A percentile compares a stretch with the other conserved stretches of the same genome.
Conservation (phyloP, 352 stramenopile species). For the Phytopythium delawarense region DNA sequence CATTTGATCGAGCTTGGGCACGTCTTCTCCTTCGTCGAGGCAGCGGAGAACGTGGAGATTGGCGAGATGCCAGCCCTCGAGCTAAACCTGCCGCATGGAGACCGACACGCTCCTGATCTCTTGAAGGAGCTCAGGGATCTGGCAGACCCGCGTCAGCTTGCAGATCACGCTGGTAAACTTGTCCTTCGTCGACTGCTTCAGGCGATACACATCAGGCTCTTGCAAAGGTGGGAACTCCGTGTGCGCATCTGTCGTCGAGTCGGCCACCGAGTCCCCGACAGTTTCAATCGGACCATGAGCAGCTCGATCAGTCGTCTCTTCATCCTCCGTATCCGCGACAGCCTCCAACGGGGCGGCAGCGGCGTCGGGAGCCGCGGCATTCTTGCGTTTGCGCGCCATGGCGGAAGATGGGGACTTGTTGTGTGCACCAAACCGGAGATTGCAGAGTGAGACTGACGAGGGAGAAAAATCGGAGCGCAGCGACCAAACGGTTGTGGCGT, state of each 20-base stretch:
- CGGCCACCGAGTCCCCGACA: no score
- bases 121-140: conserved; percentile 1
- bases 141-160: conserved; percentile 1
- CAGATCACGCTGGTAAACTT: conserved; percentile 9
- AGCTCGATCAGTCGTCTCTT: neutral
- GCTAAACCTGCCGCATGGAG: conserved; percentile 15
- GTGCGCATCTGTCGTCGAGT: no score
- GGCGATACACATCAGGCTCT: neutral
- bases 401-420: neutral
- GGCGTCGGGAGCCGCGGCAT: neutral
- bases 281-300: no score
- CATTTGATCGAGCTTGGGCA: conserved; percentile 6
- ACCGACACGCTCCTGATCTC: conserved; percentile 6
- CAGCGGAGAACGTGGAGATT: conserved; percentile 16
- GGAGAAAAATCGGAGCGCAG: no score
- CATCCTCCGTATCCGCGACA: neutral
- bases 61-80: conserved; percentile 16
- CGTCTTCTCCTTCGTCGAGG: conserved; percentile 4
- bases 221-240: neutral
- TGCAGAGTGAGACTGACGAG: no score
- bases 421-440: no score
- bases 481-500: no score
- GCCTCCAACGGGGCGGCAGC: neutral
- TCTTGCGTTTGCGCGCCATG: neutral
- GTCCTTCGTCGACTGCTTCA: conserved; percentile 5